A percentile compares a stretch with the other conserved stretches of the same genome.
These are phyloP conservation scores for Chalciporus sphaerocephalus DNA, from an alignment of 768 basidiomycete genomes.

Conservation along the genomic window DNA sequence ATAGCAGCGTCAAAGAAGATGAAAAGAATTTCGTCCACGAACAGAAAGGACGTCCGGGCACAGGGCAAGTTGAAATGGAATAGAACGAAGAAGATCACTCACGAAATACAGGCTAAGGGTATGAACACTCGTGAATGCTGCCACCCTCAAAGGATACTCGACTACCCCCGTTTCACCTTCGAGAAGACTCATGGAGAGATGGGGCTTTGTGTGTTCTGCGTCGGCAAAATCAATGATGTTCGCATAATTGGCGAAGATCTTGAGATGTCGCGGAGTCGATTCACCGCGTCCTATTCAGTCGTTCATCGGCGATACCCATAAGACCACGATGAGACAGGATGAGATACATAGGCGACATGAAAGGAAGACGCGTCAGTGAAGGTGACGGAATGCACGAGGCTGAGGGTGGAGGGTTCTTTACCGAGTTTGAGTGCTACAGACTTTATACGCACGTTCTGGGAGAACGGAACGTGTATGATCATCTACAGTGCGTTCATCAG, in stretches of 20 bases:
- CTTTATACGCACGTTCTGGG: slow-evolving; percentile 68
- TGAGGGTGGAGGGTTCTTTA: slow-evolving; percentile 29
- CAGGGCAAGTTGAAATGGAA: slow-evolving; percentile 16
- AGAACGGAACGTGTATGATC: slow-evolving; percentile 79
- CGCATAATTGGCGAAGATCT: slow-evolving; percentile 69
- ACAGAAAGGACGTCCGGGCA: slow-evolving; percentile 7
- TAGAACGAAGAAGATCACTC: slow-evolving; percentile 31
- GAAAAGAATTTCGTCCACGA: neutral
- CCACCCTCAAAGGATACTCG: slow-evolving; percentile 74
- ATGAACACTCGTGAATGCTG: slow-evolving; percentile 72
- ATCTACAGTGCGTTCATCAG: slow-evolving; percentile 40
- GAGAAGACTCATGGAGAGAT: slow-evolving; percentile 64
- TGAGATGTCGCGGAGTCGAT: slow-evolving; percentile 65
- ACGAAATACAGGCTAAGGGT: slow-evolving; percentile 79
- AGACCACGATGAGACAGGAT: slow-evolving; percentile 3
- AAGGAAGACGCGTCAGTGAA: slow-evolving; percentile 10
- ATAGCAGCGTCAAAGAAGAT: slow-evolving; percentile 21
- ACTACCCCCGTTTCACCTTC: slow-evolving; percentile 66
- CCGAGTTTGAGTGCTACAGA: slow-evolving; percentile 76
- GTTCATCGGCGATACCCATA: slow-evolving; percentile 5
- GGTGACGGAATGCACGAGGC: slow-evolving; percentile 9
- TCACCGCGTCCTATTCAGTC: slow-evolving; percentile 63
- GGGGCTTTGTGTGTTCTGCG: slow-evolving; percentile 62
- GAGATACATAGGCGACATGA: slow-evolving; percentile 4
- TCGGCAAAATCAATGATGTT: slow-evolving; percentile 77